Base-by-base conservation (phyloP, 2,329 filamentous ascomycete genomes). In the Verticillium tricorpus region DNA sequence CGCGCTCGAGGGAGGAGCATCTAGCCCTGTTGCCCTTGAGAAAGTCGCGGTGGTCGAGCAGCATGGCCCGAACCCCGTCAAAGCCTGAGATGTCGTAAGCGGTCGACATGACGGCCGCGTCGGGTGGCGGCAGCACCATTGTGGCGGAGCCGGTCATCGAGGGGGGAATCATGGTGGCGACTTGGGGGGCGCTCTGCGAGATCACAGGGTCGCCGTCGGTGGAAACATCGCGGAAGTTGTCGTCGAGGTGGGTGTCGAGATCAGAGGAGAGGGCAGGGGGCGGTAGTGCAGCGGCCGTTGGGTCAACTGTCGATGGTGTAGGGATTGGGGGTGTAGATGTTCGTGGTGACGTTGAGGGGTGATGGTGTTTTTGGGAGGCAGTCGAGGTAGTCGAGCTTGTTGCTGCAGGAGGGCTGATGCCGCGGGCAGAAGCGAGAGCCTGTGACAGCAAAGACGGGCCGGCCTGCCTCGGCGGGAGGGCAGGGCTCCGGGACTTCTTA, bases 341-440 rank as follows among this genome's bases (percentile, higher is more conserved):
- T 59, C 59, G 32, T 61, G 34, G 57, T 58, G 62, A 58, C 37
- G 60, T 62, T 50, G 63, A 60, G 11, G 28, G 34, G 35, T 45
- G 35, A 12, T 32, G 32, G 5, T 28, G 28, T 4, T 28, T 28
- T 28, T 28, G 8, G 34, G 37, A 40, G 56, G 28, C 28, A 1
- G 28, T 28, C 28, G 28, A 39, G 56, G 56, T 9, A 9, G 57
- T 34, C 25, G 57, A 31, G n/a, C 40, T 34, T 45, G n/a, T 22
- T 15, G 39, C n/a, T 6, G 19, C 8, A 11, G 58, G 19, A 64
- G 61, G 45, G 35, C 34, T 60, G 45, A 85, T 83, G 69, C 82
- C 83, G 69, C 83, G 82, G 70, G 83, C 83, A 74, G 82, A 83
- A 71, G 83, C 83, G 72, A 86, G 76, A 70, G 83, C 83, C 74